Conservation (phyloP, 73 alveolate genomes). For the Paramecium tetraurelia region DNA sequence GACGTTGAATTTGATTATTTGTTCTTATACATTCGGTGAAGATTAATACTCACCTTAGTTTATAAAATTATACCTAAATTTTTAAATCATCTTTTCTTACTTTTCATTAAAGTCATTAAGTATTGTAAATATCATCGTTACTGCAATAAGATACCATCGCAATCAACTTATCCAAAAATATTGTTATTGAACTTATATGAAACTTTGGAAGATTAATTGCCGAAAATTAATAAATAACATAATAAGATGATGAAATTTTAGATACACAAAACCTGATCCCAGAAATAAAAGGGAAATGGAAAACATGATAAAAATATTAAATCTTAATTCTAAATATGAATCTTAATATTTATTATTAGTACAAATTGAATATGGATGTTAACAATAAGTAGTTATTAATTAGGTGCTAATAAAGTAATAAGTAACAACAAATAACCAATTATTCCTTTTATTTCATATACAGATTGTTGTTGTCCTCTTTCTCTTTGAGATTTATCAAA, state of each 20-base stretch:
- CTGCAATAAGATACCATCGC: neutral
- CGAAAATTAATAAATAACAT: neutral
- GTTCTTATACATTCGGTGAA: neutral
- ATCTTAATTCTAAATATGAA: neutral
- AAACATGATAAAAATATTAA: neutral
- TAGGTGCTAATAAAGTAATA: neutral
- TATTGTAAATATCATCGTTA: neutral
- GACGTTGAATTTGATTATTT: neutral
- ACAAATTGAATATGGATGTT: neutral
- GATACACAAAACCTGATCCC: neutral
- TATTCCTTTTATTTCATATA: too few species aligned
- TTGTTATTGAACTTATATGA: neutral
- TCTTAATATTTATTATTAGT: neutral
- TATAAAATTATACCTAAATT: neutral
- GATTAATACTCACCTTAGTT: neutral
- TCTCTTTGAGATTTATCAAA: too few species aligned
- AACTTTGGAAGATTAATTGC: neutral
- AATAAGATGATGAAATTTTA: neutral
- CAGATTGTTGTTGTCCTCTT: neutral
- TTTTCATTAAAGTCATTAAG: neutral
- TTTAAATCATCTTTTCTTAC: neutral
- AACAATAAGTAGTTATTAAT: neutral
- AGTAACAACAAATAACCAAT: too few species aligned
- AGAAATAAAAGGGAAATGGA: neutral
- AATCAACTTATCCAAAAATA: neutral